Percentiles rank a stretch among this genome's conserved stretches.
Evolutionary conservation across 179 eudicot species (phyloP).

Genomic region (Pouteria campechiana): DNA sequence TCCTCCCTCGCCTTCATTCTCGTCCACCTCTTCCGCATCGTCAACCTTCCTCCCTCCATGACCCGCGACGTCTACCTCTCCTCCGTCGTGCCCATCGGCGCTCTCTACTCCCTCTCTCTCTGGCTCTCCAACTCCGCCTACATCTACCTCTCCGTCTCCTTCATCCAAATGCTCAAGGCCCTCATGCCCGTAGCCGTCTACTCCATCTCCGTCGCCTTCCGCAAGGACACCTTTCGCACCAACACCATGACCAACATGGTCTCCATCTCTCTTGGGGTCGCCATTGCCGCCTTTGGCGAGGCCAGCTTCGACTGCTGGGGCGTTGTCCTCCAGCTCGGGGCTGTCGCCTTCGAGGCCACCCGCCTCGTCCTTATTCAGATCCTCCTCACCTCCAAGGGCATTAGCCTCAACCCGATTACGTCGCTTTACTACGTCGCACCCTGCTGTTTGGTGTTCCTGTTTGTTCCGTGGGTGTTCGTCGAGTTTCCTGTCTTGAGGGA

Average conservation of each 20-base stretch:
- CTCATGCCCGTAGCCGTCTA: slow-evolving; percentile 81
- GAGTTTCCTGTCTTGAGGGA: slow-evolving; percentile 57
- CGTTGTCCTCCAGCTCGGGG: slow-evolving; percentile 55
- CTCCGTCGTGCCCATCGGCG: slow-evolving; percentile 68
- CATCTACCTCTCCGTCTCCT: slow-evolving; percentile 62
- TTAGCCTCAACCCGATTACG: slow-evolving; percentile 61
- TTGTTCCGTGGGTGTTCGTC: slow-evolving; percentile 60
- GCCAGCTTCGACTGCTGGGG: slow-evolving; percentile 68
- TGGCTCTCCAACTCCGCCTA: slow-evolving; percentile 85
- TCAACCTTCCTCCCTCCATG: too few species aligned
- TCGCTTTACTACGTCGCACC: slow-evolving; percentile 77
- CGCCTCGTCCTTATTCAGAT: slow-evolving; percentile 66
- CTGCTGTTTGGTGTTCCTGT: slow-evolving; percentile 58
- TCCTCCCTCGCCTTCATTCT: slow-evolving; percentile 47
- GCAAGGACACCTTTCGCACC: slow-evolving; percentile 35
- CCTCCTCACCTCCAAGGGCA: slow-evolving; percentile 58
- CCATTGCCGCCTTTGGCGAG: slow-evolving; percentile 76
- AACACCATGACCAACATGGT: slow-evolving; percentile 61
- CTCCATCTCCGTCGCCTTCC: slow-evolving; percentile 47
- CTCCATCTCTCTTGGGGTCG: slow-evolving; percentile 71
- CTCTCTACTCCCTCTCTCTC: slow-evolving; percentile 48
- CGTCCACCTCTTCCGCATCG: slow-evolving; percentile 57
- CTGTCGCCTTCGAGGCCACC: slow-evolving; percentile 74
- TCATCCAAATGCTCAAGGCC: slow-evolving; percentile 78
- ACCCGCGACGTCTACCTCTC: slow-evolving; percentile 43